Evolutionary conservation across 768 basidiomycete species (phyloP), one percentile per base, ranked within the genome.

Genomic region (Lepiota brunneoincarnata): DNA sequence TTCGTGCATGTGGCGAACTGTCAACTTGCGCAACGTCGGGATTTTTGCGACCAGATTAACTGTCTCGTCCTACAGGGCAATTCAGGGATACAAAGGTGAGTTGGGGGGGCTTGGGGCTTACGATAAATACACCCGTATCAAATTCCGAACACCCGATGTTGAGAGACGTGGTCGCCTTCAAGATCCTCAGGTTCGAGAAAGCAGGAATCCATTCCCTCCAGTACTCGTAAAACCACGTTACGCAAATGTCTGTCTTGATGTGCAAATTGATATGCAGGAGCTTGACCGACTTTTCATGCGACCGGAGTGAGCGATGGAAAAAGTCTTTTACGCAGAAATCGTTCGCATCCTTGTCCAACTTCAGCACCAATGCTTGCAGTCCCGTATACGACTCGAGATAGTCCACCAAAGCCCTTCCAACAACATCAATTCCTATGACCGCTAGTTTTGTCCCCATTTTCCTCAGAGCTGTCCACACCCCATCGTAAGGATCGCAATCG

Each of bases 171-270:
- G 51, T 45, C 23, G 17, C 34, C 11, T 45, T 37, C 20, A 52
- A n/a, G 6, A 18, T 44, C 34, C 41, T 39, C 14, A 52, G 51
- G 7, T 26, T 36, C 31, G 21, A 24, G 10, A 52, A 44, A 2
- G 41, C 11, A 2, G 42, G 51, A 38, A 52, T 23, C 51, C 51
- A 52, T 36, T 52, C 15, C n/a, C 10, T 17, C 51, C 51, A 52
- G 44, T 52, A 52, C 20, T 52, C 51, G 14, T 24, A 52, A 14
- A 44, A 45, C 51, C 42, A 52, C 26, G 51, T 43, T 15, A 44
- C 23, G 3, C 41, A 23, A 6, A 44, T 23, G 23, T 37, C 35
- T 34, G 51, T 44, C n/a, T 36, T 7, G 3, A 23, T 20, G 34
- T 52, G 28, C 20, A 52, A 20, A 37, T 36, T 17, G 12, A 52